Conservation (phyloP, 1,284 basidiomycete species). For the Ustilago loliicola region DNA sequence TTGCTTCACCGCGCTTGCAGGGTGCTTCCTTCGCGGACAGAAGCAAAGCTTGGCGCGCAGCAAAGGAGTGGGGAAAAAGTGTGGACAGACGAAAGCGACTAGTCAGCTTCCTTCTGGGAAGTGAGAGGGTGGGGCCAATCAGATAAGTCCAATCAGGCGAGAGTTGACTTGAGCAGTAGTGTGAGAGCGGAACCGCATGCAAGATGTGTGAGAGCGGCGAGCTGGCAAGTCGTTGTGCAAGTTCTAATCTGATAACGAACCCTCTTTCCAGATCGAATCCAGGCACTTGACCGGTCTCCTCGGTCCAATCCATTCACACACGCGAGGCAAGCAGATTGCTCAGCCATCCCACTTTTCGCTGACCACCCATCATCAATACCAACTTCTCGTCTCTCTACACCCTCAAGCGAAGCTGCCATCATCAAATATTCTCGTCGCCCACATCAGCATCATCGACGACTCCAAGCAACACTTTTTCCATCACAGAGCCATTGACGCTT, state of each 20-base stretch:
- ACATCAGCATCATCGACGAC: neutral
- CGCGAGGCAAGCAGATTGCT: conserved; percentile 7
- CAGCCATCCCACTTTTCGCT: conserved; percentile 18
- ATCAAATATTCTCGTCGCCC: neutral
- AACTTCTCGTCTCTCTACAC: neutral
- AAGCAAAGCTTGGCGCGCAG: conserved; percentile 1
- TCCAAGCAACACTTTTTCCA: neutral
- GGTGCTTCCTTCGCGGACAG: too few species aligned
- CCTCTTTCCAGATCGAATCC: neutral
- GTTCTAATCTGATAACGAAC: conserved; percentile 34
- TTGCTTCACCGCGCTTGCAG: neutral
- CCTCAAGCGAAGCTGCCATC: neutral
- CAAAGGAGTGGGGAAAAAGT: neutral
- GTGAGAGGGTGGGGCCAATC: conserved; percentile 14
- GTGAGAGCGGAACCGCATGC: neutral
- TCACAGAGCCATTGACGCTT: neutral
- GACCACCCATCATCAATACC: neutral
- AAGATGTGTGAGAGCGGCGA: too few species aligned
- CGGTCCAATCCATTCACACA: conserved; percentile 2
- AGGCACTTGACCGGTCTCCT: conserved; percentile 22
- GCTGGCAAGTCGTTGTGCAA: too few species aligned
- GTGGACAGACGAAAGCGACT: neutral
- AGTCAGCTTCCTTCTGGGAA: neutral
- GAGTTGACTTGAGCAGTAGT: neutral
- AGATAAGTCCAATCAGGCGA: conserved; percentile 13